phyloP scores from a whole-genome alignment of 2,329 filamentous ascomycete species.

The Neofusicoccum ribis region DNA sequence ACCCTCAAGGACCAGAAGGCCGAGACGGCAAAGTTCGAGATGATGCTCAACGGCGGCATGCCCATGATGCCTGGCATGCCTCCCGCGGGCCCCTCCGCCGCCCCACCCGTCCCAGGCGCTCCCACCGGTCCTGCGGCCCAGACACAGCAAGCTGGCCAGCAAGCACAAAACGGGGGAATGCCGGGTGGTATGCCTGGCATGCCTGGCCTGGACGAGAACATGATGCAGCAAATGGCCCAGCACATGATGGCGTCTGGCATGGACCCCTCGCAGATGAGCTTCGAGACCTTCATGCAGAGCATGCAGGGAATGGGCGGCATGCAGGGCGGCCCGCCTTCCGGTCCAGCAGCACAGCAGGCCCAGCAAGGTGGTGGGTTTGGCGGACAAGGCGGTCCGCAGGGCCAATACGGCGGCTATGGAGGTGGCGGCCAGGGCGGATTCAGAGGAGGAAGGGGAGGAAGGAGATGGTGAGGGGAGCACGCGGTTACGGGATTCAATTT shows the following conservation, averaged over 20 bases:
- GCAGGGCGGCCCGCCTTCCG: constrained; percentile 17
- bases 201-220: constrained; percentile 54
- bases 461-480: constrained; percentile 8
- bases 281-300: constrained; percentile 55
- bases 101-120: constrained; percentile 26
- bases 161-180: constrained; percentile 21
- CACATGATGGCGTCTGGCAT: constrained; percentile 57
- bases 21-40: constrained; percentile 61
- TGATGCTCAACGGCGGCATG: constrained; percentile 48
- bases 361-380: constrained; percentile 14
- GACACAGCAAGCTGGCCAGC: not conserved
- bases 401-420: constrained; percentile 9
- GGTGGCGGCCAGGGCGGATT: constrained; percentile 19
- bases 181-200: constrained; percentile 34
- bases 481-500: not conserved
- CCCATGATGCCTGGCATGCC: constrained; percentile 28
- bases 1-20: constrained; percentile 82
- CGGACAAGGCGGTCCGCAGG: constrained; percentile 6
- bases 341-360: constrained; percentile 17
- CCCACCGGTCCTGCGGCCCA: constrained; percentile 32
- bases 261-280: constrained; percentile 55
- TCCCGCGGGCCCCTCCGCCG: constrained; percentile 28
- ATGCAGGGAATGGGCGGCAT: constrained; percentile 41
- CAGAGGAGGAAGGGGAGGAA: constrained; percentile 13
- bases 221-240: constrained; percentile 61